Evolutionary conservation across 106 monocot genomes (phyloP), one percentile per base, ranked within the genome.

Genomic region (Dactylorhiza incarnata): DNA sequence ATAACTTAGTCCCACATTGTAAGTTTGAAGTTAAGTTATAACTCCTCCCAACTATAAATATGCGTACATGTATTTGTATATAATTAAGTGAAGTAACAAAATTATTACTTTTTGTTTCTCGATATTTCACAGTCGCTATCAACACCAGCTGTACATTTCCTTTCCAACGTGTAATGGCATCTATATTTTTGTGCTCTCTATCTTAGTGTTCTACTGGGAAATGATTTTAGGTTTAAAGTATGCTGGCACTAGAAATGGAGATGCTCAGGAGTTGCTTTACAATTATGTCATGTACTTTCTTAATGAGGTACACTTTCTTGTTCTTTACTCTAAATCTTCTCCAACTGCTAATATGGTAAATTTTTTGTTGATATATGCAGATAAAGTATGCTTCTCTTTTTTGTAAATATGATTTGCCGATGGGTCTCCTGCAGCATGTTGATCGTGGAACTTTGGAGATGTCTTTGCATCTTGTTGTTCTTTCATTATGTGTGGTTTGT

Each of bases 401-500:
- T 71, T 83, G 68, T 74, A 43, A 37, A 6, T 83, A 52, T 72
- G 61, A 81, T 43, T 85, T 94, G 47, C 94, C 97, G 45, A 89
- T 83, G 46, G 89, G 97, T 65, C 80, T 97, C 47, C 80, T 79
- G 54, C 81, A 86, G 55, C 78, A 82, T 83, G 89, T 94, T 16
- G 94, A 94, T 80, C 93, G 97, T 68, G 91, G 89, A 6, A 97
- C 94, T 24, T 54, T 94, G 54, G 97, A 97, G 78, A 80, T 81
- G 62, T 89, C 87, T 67, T 65, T 97, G 49, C 94, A 97, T 86
- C 87, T 97, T 66, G 77, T 88, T 84, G 86, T 86, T 85, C 97
- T 97, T 50, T 91, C 97, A 77, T 85, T 97, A n/a, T 87, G 84
- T 72, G 78, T 97, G 93, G 97, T 97, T 80, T 81, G 95, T 72